Evolutionary conservation across 768 basidiomycete genomes (phyloP), one percentile per base, ranked within the genome.

Genomic region (Lactarius trivialis): DNA sequence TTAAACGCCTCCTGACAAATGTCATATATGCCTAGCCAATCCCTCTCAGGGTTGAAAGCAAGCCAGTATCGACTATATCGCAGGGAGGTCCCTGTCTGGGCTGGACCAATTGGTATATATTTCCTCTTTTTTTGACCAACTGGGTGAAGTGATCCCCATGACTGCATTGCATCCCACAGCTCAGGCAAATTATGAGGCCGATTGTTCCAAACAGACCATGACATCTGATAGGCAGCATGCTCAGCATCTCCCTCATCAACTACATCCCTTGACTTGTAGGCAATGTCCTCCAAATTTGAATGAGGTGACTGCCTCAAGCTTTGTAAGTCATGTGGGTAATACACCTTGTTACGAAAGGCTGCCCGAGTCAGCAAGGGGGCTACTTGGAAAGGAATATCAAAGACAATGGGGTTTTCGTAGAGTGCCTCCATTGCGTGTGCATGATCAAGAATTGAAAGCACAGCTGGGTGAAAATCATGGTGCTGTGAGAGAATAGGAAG

Each of bases 211-310:
- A 58, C 32, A 14, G 39, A 52, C 61, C 56, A 58, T 6, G 61
- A 51, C 15, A 32, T 62, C 45, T 30, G 33, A 21, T 58, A 48
- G 33, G 50, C 56, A 5, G 34, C 4, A 14, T 32, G n/a, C 12
- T 54, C 28, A 14, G 41, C 19, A 15, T 24, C 9, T 45, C 7
- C 41, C 7, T 1, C 0, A 12, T 36, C 11, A 1, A 9, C 7
- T 7, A 52, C 28, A 21, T 62, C 61, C 41, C 61, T 45, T 26
- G 61, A 50, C 9, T 21, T 37, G 30, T 63, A 63, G 14, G 19
- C 8, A 3, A 45, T 15, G 8, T 62, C 61, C 15, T 30, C 73
- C 69, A 60, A 82, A 82, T 39, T 41, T 1, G 11, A 19, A 9
- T 24, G 32, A 8, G 43, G n/a, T 12, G 33, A 14, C 11, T 32